phyloP scores from a whole-genome alignment of 352 stramenopile genomes.

The Nothophytophthora sp. region DNA sequence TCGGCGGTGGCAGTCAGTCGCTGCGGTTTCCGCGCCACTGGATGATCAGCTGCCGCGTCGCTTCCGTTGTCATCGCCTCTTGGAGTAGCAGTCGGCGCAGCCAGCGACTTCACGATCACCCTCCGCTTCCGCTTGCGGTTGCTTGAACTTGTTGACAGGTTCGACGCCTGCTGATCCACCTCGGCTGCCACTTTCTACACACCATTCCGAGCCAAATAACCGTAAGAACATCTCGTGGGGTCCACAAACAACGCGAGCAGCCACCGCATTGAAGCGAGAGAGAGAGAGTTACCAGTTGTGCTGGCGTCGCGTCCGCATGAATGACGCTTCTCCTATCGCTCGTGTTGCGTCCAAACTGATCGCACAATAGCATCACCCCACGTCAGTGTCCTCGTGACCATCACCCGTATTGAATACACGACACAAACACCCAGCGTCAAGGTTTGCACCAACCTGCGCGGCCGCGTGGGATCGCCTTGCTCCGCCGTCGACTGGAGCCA shows the following conservation, averaged over 20 bases:
- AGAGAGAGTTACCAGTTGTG: slow-evolving; percentile 36
- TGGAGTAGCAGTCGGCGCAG: slow-evolving; percentile 9
- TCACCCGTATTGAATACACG: no score
- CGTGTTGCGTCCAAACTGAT: slow-evolving; percentile 41
- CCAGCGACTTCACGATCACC: slow-evolving; percentile 44
- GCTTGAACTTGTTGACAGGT: neutral
- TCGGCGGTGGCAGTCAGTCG: slow-evolving; percentile 30
- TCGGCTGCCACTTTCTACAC: slow-evolving; percentile 23
- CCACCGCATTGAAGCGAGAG: no score
- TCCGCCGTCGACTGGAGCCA: slow-evolving; percentile 30
- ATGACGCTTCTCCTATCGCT: slow-evolving; percentile 45
- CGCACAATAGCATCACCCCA: slow-evolving; percentile 17
- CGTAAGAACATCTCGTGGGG: no score
- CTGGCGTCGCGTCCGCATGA: slow-evolving; percentile 27
- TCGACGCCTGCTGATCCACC: slow-evolving; percentile 4
- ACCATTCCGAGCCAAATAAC: no score
- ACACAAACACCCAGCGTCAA: no score
- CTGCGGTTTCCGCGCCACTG: slow-evolving; percentile 15
- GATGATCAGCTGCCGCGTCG: slow-evolving; percentile 12
- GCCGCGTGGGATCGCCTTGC: slow-evolving; percentile 41
- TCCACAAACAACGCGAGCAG: no score
- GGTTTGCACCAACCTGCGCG: slow-evolving; percentile 37
- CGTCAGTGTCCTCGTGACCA: no score
- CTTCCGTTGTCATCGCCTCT: no score
- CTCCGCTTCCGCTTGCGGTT: slow-evolving; percentile 71